Conservation (phyloP, 1,284 basidiomycete genomes). For the Apiotrichum akiyoshidainum region DNA sequence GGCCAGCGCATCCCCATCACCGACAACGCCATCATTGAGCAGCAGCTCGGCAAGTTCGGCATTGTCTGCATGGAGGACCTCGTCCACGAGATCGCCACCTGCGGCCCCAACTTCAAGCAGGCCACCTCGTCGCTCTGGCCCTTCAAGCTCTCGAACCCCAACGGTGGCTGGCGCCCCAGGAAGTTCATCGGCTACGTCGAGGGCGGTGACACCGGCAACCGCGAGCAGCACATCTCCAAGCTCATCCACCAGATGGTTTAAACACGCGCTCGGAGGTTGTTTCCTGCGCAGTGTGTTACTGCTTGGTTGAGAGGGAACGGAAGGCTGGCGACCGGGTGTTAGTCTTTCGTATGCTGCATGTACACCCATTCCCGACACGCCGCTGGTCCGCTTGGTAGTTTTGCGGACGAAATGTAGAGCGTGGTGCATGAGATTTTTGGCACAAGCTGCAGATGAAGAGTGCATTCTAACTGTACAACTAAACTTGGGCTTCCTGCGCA, state of each 20-base stretch:
- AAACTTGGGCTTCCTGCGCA: background rate
- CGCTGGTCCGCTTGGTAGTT: background rate
- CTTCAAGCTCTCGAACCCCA: constrained; percentile 99
- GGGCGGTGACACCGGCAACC: constrained; percentile 91
- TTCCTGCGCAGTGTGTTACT: constrained; percentile 7
- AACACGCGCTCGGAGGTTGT: constrained; percentile 19
- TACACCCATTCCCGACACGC: constrained; percentile 26
- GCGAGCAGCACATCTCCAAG: constrained; percentile 94
- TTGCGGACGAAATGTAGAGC: constrained; percentile 7
- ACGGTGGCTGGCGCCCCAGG: constrained; percentile 91
- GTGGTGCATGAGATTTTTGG: background rate
- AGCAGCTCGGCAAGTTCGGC: constrained; percentile 86
- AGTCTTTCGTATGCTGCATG: constrained; percentile 31
- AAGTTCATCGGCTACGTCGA: constrained; percentile 95
- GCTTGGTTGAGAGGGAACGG: constrained; percentile 19
- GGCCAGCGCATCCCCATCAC: constrained; percentile 94
- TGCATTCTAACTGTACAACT: background rate
- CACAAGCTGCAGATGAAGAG: background rate
- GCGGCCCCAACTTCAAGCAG: constrained; percentile 99
- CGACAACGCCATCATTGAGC: constrained; percentile 92
- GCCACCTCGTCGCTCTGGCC: constrained; percentile 97
- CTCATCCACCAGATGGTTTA: constrained; percentile 97
- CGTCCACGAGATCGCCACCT: constrained; percentile 93
- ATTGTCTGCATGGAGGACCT: constrained; percentile 98
- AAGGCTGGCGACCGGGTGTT: constrained; percentile 26